These are phyloP conservation scores for Brassica balearica DNA, from an alignment of 441 rosid genomes.

Conservation along the genomic window DNA sequence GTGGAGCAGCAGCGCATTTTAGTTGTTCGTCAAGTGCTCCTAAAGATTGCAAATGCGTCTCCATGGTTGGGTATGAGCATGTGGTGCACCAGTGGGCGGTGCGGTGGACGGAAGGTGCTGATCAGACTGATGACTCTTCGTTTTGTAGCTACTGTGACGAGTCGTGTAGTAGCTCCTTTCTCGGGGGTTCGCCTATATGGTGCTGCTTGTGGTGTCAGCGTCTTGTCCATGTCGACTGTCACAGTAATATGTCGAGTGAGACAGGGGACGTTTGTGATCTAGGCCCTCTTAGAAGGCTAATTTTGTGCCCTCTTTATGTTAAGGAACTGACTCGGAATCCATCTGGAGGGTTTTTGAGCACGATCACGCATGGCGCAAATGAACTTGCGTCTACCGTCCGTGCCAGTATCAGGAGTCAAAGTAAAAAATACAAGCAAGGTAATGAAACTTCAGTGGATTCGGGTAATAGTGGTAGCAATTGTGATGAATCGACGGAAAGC, in stretches of 20 bases:
- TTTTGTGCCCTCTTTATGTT: constrained; percentile 87
- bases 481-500: constrained; percentile 67
- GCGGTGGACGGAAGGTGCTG: constrained; percentile 86
- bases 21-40: constrained; percentile 76
- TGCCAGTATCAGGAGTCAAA: constrained; percentile 88
- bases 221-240: constrained; percentile 95
- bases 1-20: constrained; percentile 85
- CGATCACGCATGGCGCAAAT: constrained; percentile 96
- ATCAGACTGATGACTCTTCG: constrained; percentile 80
- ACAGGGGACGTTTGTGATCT: constrained; percentile 87
- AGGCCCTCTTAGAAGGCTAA: constrained; percentile 81
- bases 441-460: constrained; percentile 65
- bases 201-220: constrained; percentile 99
- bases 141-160: constrained; percentile 94
- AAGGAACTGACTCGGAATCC: constrained; percentile 65
- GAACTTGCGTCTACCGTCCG: constrained; percentile 94
- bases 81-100: constrained; percentile 94
- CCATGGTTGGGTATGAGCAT: constrained; percentile 81
- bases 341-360: constrained; percentile 81
- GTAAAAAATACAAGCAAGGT: constrained; percentile 78
- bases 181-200: constrained; percentile 98
- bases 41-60: constrained; percentile 88
- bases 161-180: constrained; percentile 88
- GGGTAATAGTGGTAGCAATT: constrained; percentile 55
- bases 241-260: constrained; percentile 72